Conservation (phyloP, 495 filamentous ascomycete genomes). For the Tuber aestivum region DNA sequence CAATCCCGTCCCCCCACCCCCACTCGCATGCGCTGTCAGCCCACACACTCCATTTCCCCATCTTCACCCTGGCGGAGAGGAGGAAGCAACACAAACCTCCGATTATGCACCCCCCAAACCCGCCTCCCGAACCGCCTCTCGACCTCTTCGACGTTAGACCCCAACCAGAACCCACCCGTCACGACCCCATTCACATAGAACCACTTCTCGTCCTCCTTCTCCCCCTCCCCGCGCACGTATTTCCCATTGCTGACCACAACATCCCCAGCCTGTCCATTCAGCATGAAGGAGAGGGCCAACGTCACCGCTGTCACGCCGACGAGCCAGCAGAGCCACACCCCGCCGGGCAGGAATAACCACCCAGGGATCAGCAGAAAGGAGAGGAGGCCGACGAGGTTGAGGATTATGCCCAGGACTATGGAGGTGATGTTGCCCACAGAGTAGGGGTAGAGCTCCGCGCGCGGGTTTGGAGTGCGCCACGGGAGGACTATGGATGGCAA, state of each 20-base stretch:
- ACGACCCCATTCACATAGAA: not conserved
- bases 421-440: not conserved
- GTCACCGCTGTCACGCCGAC: not conserved
- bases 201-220: not conserved
- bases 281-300: not conserved
- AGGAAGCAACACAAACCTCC: not conserved
- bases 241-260: not conserved
- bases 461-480: not conserved
- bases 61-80: not conserved
- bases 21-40: not conserved
- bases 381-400: not conserved
- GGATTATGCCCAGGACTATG: not conserved
- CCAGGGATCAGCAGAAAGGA: not conserved
- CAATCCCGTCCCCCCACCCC: too few relatives aligned
- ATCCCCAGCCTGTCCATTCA: not conserved
- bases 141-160: not conserved
- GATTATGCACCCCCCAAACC: slow-evolving; percentile 1
- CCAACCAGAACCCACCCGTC: not conserved
- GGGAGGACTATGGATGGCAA: not conserved
- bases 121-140: not conserved
- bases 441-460: not conserved
- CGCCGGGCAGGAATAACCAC: not conserved
- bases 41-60: not conserved
- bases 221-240: not conserved
- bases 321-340: slow-evolving; percentile 1